A percentile compares a stretch with the other conserved stretches of the same genome.
Evolutionary conservation across 1,139 yeast species (phyloP).

Genomic region (Arxiozyma telluris): DNA sequence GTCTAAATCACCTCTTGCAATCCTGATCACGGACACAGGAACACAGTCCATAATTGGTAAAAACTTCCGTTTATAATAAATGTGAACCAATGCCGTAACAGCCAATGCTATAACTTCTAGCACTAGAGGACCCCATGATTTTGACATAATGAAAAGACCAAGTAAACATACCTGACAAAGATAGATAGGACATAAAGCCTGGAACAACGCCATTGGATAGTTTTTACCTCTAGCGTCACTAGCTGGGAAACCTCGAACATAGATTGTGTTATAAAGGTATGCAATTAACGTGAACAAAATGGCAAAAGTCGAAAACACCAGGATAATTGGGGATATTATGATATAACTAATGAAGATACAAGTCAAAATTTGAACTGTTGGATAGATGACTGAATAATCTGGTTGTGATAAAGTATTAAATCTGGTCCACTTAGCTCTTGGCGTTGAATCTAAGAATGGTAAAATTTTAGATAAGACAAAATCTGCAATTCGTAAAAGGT

Average conservation of each 20-base stretch:
- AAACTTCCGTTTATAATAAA: slow-evolving; percentile 50
- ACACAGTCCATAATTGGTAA: slow-evolving; percentile 56
- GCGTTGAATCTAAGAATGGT: slow-evolving; percentile 45
- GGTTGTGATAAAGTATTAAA: slow-evolving; percentile 40
- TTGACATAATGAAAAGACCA: slow-evolving; percentile 60
- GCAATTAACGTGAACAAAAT: slow-evolving; percentile 51
- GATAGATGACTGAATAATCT: slow-evolving; percentile 70
- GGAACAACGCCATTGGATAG: slow-evolving; percentile 59
- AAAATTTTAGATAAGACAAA: slow-evolving; percentile 38
- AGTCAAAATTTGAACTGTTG: slow-evolving; percentile 61
- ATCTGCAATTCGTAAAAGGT: slow-evolving; percentile 45
- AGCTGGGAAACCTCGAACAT: slow-evolving; percentile 45
- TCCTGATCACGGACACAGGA: slow-evolving; percentile 64
- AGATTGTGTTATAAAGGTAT: slow-evolving; percentile 48
- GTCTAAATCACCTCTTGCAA: slow-evolving; percentile 45
- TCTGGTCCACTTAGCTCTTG: slow-evolving; percentile 54
- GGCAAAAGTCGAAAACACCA: slow-evolving; percentile 56
- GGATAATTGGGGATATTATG: slow-evolving; percentile 66
- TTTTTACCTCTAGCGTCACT: slow-evolving; percentile 56
- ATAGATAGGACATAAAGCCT: slow-evolving; percentile 56
- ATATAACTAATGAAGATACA: slow-evolving; percentile 67
- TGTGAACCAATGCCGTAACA: slow-evolving; percentile 45
- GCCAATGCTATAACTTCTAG: slow-evolving; percentile 48
- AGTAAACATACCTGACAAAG: slow-evolving; percentile 56
- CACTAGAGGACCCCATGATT: slow-evolving; percentile 66